Percentiles rank a stretch among this genome's conserved stretches.
phyloP scores from a whole-genome alignment of 2,329 filamentous ascomycete genomes.

The Nemania sp. region DNA sequence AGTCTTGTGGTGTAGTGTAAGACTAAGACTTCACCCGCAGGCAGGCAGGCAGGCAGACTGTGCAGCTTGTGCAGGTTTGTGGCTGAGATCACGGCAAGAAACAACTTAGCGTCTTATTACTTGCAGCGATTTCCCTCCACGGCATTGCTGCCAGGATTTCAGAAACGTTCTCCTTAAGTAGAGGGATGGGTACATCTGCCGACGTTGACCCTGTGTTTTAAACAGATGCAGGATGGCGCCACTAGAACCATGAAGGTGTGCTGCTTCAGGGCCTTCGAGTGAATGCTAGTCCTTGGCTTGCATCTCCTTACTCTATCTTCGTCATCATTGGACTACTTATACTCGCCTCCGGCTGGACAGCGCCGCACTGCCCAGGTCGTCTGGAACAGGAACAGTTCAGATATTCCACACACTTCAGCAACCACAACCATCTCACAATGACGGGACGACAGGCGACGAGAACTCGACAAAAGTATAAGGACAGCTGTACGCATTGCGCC shows the following conservation, averaged over 20 bases:
- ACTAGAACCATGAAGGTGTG: slow-evolving; percentile 26
- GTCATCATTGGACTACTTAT: slow-evolving; percentile 27
- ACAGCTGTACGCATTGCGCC: slow-evolving; percentile 34
- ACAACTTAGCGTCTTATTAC: slow-evolving; percentile 23
- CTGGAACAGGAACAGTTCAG: background rate
- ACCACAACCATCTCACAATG: slow-evolving; percentile 22
- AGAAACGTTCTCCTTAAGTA: slow-evolving; percentile 17
- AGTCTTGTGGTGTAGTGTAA: slow-evolving; percentile 2
- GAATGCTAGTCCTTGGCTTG: slow-evolving; percentile 8
- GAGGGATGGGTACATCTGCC: slow-evolving; percentile 21
- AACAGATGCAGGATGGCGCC: slow-evolving; percentile 29
- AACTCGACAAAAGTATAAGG: slow-evolving; percentile 34
- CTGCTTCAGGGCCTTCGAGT: slow-evolving; percentile 12
- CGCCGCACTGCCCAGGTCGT: slow-evolving; percentile 5
- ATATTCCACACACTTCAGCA: background rate
- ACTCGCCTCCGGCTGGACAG: slow-evolving; percentile 20
- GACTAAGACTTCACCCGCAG: slow-evolving; percentile 19
- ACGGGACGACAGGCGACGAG: slow-evolving; percentile 32
- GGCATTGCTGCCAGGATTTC: slow-evolving; percentile 16
- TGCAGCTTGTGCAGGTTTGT: slow-evolving; percentile 14
- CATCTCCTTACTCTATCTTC: slow-evolving; percentile 13
- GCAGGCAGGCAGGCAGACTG: background rate
- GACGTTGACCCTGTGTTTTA: slow-evolving; percentile 22
- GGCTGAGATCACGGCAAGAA: slow-evolving; percentile 27
- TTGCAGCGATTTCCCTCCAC: slow-evolving; percentile 23